Conservation (phyloP, 176 grass and related monocot species). For the Aegilops tauschii region DNA sequence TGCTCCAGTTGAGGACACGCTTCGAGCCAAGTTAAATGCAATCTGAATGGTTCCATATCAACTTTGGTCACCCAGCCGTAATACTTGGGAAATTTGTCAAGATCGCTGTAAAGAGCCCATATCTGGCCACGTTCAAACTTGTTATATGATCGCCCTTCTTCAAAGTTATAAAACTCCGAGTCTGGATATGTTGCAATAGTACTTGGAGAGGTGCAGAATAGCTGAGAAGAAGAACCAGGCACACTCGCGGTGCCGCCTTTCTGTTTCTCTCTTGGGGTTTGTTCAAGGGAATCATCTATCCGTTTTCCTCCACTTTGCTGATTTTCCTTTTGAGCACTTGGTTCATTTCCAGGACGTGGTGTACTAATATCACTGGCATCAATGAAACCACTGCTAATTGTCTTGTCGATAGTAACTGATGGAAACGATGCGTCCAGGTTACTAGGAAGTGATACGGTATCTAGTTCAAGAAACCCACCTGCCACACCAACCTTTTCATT, state of each 20-base stretch:
- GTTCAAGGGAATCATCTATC: conserved; percentile 17
- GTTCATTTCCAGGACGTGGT: background rate
- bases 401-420: conserved; percentile 23
- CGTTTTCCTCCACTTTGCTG: conserved; percentile 19
- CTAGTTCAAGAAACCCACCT: conserved; percentile 66
- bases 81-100: conserved; percentile 69
- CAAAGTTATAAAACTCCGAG: conserved; percentile 60
- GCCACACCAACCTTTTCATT: conserved; percentile 51
- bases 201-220: conserved; percentile 9
- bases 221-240: conserved; percentile 2
- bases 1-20: conserved; percentile 26
- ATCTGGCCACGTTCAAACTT: conserved; percentile 58
- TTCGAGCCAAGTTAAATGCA: conserved; percentile 72
- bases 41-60: conserved; percentile 29
- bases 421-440: conserved; percentile 51
- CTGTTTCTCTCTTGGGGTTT: conserved; percentile 14
- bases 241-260: background rate
- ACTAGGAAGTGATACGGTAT: conserved; percentile 62
- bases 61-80: conserved; percentile 56
- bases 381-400: background rate
- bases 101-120: conserved; percentile 80
- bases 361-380: background rate
- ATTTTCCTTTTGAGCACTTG: conserved; percentile 20
- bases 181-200: conserved; percentile 35
- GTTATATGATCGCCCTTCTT: conserved; percentile 35